Conservation (phyloP, 495 filamentous ascomycete species). For the Penicillium roqueforti region DNA sequence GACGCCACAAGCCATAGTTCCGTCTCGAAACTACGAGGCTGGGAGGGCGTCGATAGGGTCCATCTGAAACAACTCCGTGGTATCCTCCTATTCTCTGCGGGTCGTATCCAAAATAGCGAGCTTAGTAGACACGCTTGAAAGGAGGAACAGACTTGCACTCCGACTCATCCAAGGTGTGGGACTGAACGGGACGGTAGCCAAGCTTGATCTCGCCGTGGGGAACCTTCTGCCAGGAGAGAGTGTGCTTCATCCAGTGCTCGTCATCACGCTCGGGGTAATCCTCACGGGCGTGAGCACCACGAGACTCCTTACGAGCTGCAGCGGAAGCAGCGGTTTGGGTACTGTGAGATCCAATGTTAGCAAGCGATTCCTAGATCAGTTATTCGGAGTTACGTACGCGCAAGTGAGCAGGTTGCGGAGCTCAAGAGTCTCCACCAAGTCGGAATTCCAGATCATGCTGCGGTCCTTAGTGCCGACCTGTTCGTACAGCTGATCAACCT, state of each 20-base stretch:
- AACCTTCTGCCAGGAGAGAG: conserved; percentile 85
- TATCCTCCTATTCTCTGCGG: conserved; percentile 14
- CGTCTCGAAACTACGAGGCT: conserved; percentile 5
- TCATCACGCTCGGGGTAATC: conserved; percentile 94
- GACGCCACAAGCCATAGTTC: conserved; percentile 14
- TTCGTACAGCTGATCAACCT: conserved; percentile 73
- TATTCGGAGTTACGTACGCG: conserved; percentile 57
- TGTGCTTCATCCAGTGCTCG: conserved; percentile 98
- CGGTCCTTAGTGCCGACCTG: conserved; percentile 93
- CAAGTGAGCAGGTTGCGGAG: conserved; percentile 90
- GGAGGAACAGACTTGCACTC: conserved; percentile 87
- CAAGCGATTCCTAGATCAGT: neutral
- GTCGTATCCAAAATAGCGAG: conserved; percentile 5
- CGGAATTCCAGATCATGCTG: conserved; percentile 99
- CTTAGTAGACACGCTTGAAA: conserved; percentile 80
- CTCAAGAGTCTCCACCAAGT: conserved; percentile 93
- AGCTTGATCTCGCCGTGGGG: conserved; percentile 76
- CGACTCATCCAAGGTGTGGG: conserved; percentile 75
- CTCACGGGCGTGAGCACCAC: conserved; percentile 92
- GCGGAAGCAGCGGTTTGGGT: conserved; percentile 85
- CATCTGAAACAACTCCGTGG: conserved; percentile 24
- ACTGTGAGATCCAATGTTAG: conserved; percentile 26
- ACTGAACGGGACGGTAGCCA: conserved; percentile 71
- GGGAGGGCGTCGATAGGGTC: conserved; percentile 4
- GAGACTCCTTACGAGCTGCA: conserved; percentile 85